These are phyloP conservation scores for Pharnaceum exiguum DNA, from an alignment of 148 eudicot species.

Conservation along the genomic window DNA sequence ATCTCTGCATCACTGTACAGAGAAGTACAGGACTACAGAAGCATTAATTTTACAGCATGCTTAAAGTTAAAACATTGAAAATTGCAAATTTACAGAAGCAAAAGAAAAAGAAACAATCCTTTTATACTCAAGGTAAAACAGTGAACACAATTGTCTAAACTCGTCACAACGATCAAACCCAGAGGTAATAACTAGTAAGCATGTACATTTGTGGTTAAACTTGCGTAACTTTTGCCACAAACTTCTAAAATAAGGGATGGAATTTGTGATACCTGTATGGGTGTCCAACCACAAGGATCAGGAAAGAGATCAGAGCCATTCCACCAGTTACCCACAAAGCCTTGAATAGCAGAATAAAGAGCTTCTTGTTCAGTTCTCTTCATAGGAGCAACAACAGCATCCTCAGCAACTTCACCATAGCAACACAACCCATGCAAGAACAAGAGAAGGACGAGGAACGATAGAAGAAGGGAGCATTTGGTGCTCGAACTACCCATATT, in stretches of 20 bases:
- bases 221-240: neutral
- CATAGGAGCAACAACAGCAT: constrained; percentile 40
- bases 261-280: constrained; percentile 54
- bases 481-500: constrained; percentile 26
- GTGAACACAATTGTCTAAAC: no score
- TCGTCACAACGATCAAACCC: no score
- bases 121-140: no score
- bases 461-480: constrained; percentile 2
- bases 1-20: neutral
- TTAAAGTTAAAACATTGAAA: no score
- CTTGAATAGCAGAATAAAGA: constrained; percentile 68
- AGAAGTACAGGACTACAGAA: neutral
- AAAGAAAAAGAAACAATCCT: no score
- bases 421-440: constrained; percentile 24
- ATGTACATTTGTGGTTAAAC: no score
- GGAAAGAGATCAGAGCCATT: constrained; percentile 90
- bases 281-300: constrained; percentile 97
- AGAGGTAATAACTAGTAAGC: no score
- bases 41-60: neutral
- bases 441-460: constrained; percentile 23
- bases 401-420: constrained; percentile 37
- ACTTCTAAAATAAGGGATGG: neutral
- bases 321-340: constrained; percentile 81
- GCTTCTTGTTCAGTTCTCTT: constrained; percentile 57
- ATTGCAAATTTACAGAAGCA: no score